A percentile compares a stretch with the other conserved stretches of the same genome.
phyloP scores from a whole-genome alignment of 768 basidiomycete genomes.

The Tulasnella sp. region DNA sequence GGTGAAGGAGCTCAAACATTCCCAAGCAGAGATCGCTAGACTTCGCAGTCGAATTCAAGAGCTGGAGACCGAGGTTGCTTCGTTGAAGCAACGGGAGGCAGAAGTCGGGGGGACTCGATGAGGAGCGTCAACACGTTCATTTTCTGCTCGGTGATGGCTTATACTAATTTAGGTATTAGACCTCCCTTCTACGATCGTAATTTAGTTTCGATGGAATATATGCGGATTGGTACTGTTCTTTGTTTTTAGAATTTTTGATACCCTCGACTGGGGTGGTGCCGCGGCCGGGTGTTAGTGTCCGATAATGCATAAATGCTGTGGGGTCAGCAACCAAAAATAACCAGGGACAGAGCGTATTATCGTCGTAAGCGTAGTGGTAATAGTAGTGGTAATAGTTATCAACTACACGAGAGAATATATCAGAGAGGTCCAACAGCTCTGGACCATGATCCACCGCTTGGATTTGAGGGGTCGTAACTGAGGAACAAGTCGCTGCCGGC shows the following conservation, averaged over 20 bases:
- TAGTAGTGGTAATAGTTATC: neutral
- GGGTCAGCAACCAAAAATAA: too few relatives aligned
- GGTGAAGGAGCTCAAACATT: constrained; percentile 43
- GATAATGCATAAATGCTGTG: too few relatives aligned
- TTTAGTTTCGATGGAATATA: too few relatives aligned
- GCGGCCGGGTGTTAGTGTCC: too few relatives aligned
- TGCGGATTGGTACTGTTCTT: too few relatives aligned
- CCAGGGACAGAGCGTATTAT: too few relatives aligned
- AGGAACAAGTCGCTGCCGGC: neutral
- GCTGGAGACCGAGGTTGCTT: constrained; percentile 13
- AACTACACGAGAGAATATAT: neutral
- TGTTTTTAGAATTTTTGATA: too few relatives aligned
- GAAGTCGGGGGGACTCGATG: neutral
- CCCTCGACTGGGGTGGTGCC: too few relatives aligned
- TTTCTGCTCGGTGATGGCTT: neutral
- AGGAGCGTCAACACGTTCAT: neutral
- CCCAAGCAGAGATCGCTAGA: constrained; percentile 52
- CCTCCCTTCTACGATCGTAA: too few relatives aligned
- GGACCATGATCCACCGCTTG: neutral
- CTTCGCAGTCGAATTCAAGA: constrained; percentile 35
- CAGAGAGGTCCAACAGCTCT: neutral
- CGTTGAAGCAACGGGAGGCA: neutral
- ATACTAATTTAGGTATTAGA: too few relatives aligned
- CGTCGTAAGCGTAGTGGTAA: too few relatives aligned
- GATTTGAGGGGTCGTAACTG: neutral